These are phyloP conservation scores for Aspergillus ochraceus DNA, from an alignment of 2,329 filamentous ascomycete genomes.

Conservation along the genomic window DNA sequence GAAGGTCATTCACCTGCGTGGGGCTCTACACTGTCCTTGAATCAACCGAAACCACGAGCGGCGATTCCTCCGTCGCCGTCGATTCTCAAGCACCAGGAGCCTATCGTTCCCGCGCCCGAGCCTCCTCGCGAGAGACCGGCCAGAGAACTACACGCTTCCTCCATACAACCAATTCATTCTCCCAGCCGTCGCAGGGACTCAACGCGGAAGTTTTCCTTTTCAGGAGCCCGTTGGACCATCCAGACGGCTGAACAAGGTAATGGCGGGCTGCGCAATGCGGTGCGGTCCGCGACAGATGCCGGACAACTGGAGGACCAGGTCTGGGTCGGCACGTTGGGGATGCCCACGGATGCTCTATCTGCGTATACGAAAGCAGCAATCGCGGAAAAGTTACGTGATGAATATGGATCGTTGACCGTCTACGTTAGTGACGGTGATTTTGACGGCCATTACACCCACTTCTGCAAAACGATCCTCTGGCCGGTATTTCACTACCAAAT, in stretches of 20 bases:
- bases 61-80: conserved; percentile 73
- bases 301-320: conserved; percentile 71
- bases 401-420: conserved; percentile 80
- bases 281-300: conserved; percentile 72
- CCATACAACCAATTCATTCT: conserved; percentile 14
- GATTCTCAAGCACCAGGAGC: conserved; percentile 67
- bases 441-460: conserved; percentile 91
- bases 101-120: conserved; percentile 24
- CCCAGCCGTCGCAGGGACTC: conserved; percentile 34
- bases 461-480: conserved; percentile 97
- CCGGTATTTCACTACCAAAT: conserved; percentile 98
- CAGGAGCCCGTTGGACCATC: conserved; percentile 77
- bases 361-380: conserved; percentile 79
- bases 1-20: conserved; percentile 76
- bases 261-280: conserved; percentile 84
- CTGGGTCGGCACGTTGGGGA: conserved; percentile 92
- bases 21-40: conserved; percentile 64
- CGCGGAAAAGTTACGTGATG: conserved; percentile 74
- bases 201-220: conserved; percentile 67
- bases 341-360: conserved; percentile 84
- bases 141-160: conserved; percentile 10
- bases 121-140: conserved; percentile 21
- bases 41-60: conserved; percentile 76
- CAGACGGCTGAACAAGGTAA: conserved; percentile 88
- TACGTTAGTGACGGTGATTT: conserved; percentile 90